These are phyloP conservation scores for Pascua sp. DNA, from an alignment of 1,284 basidiomycete genomes.

Conservation along the genomic window DNA sequence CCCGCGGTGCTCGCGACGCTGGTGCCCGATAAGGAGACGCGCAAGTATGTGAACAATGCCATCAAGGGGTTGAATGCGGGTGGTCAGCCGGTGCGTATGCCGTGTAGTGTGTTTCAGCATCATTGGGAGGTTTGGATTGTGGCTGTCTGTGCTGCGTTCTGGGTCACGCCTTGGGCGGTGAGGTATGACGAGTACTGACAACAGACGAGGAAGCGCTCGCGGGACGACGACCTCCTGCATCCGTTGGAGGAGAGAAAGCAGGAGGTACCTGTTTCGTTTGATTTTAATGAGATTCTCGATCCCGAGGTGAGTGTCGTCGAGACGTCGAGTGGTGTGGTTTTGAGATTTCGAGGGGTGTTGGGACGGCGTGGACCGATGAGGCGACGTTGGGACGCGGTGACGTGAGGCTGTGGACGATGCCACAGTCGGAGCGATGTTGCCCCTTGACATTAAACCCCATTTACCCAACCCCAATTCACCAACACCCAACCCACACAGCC, in stretches of 20 bases:
- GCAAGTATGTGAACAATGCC: constrained; percentile 62
- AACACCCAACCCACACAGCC: too few species aligned
- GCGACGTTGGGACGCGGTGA: too few species aligned
- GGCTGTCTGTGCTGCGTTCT: too few species aligned
- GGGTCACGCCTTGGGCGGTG: too few species aligned
- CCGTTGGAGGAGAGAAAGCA: background rate
- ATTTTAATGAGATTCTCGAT: constrained; percentile 36
- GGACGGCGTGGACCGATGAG: too few species aligned
- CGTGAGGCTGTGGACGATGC: too few species aligned
- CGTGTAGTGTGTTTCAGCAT: too few species aligned
- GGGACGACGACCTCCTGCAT: constrained; percentile 13
- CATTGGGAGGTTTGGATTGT: too few species aligned
- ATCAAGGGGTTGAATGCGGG: constrained; percentile 52
- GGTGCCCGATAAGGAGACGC: constrained; percentile 66
- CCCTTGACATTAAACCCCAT: background rate
- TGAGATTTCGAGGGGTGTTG: too few species aligned
- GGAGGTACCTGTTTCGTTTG: constrained; percentile 13
- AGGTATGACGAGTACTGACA: background rate
- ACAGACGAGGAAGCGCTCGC: constrained; percentile 21
- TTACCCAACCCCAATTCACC: background rate
- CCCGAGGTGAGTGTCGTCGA: constrained; percentile 28
- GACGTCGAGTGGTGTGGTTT: background rate
- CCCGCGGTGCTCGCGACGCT: constrained; percentile 59
- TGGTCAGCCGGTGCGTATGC: too few species aligned
- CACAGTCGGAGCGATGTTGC: background rate